phyloP scores from a whole-genome alignment of 192 early-diverging fungal genomes.

The Coemansia sp. region DNA sequence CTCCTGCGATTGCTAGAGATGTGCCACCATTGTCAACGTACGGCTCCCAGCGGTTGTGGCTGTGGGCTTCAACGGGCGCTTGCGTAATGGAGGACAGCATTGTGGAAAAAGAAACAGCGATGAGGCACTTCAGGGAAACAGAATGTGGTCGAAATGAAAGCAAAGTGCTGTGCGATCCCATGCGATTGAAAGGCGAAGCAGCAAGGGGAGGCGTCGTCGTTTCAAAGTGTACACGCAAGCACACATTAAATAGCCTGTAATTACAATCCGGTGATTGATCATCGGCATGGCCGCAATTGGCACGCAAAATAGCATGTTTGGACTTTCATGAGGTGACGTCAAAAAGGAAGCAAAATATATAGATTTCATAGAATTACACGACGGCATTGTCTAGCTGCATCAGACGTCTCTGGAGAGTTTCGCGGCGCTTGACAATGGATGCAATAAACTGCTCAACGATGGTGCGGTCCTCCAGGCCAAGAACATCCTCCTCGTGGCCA shows the following conservation, averaged over 20 bases:
- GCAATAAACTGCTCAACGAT: slow-evolving; percentile 49
- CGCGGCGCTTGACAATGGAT: slow-evolving; percentile 44
- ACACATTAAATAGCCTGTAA: neutral
- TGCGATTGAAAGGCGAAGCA: no score
- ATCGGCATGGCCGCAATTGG: no score
- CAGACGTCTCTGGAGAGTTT: slow-evolving; percentile 34
- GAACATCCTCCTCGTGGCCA: slow-evolving; percentile 9
- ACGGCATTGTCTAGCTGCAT: slow-evolving; percentile 17
- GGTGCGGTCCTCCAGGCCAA: slow-evolving; percentile 39
- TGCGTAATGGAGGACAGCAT: neutral
- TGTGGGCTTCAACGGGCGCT: slow-evolving; percentile 27
- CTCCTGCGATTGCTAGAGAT: slow-evolving; percentile 86
- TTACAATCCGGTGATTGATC: neutral
- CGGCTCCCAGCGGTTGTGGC: slow-evolving; percentile 69
- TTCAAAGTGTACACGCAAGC: slow-evolving; percentile 15
- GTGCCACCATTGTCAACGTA: slow-evolving; percentile 91
- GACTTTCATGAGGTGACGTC: no score
- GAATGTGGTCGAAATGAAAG: neutral
- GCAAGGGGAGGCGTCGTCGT: no score
- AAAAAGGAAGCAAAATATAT: no score
- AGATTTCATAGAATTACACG: neutral
- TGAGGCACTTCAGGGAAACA: neutral
- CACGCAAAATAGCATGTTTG: no score
- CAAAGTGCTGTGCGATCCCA: neutral
- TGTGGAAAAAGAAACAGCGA: neutral